Evolutionary conservation across 176 grass and related monocot species (phyloP).

Genomic region (Paspalum vaginatum): DNA sequence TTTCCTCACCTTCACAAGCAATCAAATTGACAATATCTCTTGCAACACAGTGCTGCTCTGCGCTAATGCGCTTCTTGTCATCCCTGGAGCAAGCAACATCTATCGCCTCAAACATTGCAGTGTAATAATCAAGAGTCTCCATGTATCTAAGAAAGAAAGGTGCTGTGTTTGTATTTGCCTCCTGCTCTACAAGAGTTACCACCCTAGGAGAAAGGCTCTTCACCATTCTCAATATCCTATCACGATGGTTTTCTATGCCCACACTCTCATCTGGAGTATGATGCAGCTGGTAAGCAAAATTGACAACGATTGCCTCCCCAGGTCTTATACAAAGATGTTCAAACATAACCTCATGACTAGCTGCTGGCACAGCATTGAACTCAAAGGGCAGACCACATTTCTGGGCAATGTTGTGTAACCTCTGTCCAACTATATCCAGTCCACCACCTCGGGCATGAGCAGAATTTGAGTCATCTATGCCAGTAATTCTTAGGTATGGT

Average conservation of each 20-base stretch:
- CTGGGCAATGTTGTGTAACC: slow-evolving; percentile 46
- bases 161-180: slow-evolving; percentile 79
- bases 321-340: slow-evolving; percentile 61
- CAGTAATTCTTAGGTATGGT: slow-evolving; percentile 67
- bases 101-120: slow-evolving; percentile 74
- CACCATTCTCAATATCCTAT: slow-evolving; percentile 74
- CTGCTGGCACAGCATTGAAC: slow-evolving; percentile 64
- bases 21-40: slow-evolving; percentile 86
- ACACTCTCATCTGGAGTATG: slow-evolving; percentile 84
- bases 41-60: slow-evolving; percentile 86
- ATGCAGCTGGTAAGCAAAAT: slow-evolving; percentile 87
- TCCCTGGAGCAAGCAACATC: slow-evolving; percentile 60
- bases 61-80: slow-evolving; percentile 63
- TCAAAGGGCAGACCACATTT: slow-evolving; percentile 62
- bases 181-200: slow-evolving; percentile 78
- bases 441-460: slow-evolving; percentile 60
- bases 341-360: slow-evolving; percentile 60
- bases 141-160: slow-evolving; percentile 81
- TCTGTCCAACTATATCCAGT: slow-evolving; percentile 66
- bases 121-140: slow-evolving; percentile 83
- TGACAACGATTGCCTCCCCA: slow-evolving; percentile 68
- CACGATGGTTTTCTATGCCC: slow-evolving; percentile 67
- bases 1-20: slow-evolving; percentile 82
- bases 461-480: slow-evolving; percentile 74
- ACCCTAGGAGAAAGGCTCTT: slow-evolving; percentile 72